These are phyloP conservation scores for Annulohypoxylon moriforme DNA, from an alignment of 495 filamentous ascomycete genomes.

Conservation along the genomic window DNA sequence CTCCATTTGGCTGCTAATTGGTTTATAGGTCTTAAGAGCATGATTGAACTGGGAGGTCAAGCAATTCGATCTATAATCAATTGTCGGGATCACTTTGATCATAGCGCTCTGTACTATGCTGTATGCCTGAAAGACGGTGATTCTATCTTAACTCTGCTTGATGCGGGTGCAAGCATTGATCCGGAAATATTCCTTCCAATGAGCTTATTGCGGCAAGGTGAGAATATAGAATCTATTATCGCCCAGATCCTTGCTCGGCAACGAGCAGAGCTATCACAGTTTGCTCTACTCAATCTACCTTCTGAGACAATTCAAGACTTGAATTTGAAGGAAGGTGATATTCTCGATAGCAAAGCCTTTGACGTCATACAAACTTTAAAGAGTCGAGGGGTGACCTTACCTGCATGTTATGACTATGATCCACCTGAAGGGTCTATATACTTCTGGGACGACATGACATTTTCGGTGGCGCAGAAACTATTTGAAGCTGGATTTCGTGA, in stretches of 20 bases:
- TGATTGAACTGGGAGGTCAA: slow-evolving; percentile 9
- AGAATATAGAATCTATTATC: background rate
- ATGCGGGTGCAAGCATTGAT: background rate
- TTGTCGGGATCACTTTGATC: background rate
- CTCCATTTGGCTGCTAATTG: slow-evolving; percentile 22
- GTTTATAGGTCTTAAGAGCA: slow-evolving; percentile 18
- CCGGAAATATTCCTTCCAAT: background rate
- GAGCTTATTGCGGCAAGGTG: background rate
- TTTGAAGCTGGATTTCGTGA: slow-evolving; percentile 19
- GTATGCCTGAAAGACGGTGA: background rate
- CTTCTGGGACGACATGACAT: background rate
- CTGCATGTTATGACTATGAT: background rate
- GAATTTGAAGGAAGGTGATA: background rate
- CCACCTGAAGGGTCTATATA: slow-evolving; percentile 1
- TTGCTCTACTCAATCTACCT: slow-evolving; percentile 16
- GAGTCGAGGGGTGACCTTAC: background rate
- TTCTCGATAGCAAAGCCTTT: slow-evolving; percentile 17
- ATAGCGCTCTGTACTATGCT: background rate
- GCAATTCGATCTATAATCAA: slow-evolving; percentile 19
- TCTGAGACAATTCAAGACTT: background rate
- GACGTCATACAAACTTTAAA: slow-evolving; percentile 5
- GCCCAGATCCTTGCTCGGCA: background rate
- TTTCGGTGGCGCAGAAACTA: background rate
- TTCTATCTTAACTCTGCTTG: slow-evolving; percentile 9
- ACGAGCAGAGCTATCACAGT: background rate